Conservation (phyloP, 2,329 filamentous ascomycete genomes). For the Botryosphaeria agaves region DNA sequence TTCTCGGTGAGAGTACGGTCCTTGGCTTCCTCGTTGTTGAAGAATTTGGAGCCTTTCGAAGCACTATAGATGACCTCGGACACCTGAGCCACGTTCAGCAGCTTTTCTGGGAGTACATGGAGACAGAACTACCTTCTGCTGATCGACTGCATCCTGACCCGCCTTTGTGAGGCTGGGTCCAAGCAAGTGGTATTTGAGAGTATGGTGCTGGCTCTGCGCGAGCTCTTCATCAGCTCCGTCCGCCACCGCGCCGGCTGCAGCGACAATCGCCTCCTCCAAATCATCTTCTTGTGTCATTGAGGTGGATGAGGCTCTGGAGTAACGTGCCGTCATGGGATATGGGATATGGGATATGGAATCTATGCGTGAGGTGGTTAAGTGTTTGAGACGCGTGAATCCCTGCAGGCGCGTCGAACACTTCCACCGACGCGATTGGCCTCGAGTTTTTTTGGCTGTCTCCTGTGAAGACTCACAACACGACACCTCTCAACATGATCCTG, state of each 20-base stretch:
- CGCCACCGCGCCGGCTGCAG: slow-evolving; percentile 4
- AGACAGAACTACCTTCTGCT: slow-evolving; percentile 45
- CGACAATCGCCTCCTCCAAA: background rate
- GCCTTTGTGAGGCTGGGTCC: slow-evolving; percentile 88
- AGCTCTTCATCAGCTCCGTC: slow-evolving; percentile 4
- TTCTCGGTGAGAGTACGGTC: slow-evolving; percentile 74
- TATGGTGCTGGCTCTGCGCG: slow-evolving; percentile 41
- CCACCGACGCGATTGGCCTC: no score
- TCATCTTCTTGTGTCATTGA: background rate
- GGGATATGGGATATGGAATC: no score
- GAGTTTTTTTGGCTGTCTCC: no score
- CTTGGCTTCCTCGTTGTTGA: slow-evolving; percentile 71
- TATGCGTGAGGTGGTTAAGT: no score
- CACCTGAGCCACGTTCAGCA: slow-evolving; percentile 35
- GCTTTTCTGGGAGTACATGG: background rate
- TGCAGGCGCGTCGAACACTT: no score
- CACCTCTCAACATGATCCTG: no score
- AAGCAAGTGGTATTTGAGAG: slow-evolving; percentile 75
- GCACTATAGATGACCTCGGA: slow-evolving; percentile 95
- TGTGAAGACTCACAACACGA: no score
- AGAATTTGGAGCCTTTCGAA: slow-evolving; percentile 91
- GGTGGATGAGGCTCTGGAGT: no score
- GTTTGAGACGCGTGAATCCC: no score
- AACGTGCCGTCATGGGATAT: no score
- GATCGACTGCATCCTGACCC: slow-evolving; percentile 85